phyloP scores from a whole-genome alignment of 805 yeast species.

The Pichia deserticola region DNA sequence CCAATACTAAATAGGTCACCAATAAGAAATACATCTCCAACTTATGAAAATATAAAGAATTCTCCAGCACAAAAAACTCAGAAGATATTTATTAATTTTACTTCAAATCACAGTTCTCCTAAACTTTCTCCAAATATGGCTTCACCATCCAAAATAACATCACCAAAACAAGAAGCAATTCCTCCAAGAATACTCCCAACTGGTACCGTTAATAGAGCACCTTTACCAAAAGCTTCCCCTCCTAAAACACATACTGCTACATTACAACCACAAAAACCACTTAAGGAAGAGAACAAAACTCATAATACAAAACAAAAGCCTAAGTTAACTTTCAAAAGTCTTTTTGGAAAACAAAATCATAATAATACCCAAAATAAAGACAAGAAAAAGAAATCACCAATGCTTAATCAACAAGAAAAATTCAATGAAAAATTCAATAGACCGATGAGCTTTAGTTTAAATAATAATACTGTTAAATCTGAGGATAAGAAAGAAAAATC shows the following conservation, averaged over 20 bases:
- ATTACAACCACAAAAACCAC: not conserved
- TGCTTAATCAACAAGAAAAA: not conserved
- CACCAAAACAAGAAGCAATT: no score
- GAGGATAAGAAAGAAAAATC: slow-evolving; percentile 21
- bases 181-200: no score
- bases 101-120: not conserved
- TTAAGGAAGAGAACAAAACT: not conserved
- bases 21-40: slow-evolving; percentile 11
- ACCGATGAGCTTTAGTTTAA: slow-evolving; percentile 12
- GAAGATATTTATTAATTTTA: slow-evolving; percentile 1
- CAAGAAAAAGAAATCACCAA: slow-evolving; percentile 1
- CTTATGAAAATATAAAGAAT: slow-evolving; percentile 8
- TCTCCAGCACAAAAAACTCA: slow-evolving; percentile 3
- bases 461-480: slow-evolving; percentile 4
- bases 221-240: no score
- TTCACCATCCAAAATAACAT: not conserved
- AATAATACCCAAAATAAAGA: not conserved
- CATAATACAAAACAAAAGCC: slow-evolving; percentile 11
- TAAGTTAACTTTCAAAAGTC: slow-evolving; percentile 23
- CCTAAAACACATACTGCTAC: not conserved
- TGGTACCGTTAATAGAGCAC: no score
- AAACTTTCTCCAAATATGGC: not conserved
- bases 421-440: not conserved
- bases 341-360: slow-evolving; percentile 18
- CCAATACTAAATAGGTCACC: slow-evolving; percentile 8